Percentiles rank a stretch among this genome's conserved stretches.
These are phyloP conservation scores for Cnidoscolus chayamansa DNA, from an alignment of 441 rosid species.

Conservation along the genomic window DNA sequence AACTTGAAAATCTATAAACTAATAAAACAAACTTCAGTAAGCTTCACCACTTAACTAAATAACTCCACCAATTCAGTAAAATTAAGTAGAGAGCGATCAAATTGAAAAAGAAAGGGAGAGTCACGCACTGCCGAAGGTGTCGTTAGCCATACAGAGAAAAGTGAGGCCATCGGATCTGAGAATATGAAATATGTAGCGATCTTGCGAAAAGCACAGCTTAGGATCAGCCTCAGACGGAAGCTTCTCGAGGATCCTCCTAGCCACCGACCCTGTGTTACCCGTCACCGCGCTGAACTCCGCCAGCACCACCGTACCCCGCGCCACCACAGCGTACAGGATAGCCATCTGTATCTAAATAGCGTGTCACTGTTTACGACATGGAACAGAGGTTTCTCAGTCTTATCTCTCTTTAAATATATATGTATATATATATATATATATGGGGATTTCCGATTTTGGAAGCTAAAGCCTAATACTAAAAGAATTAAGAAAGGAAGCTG, in stretches of 20 bases:
- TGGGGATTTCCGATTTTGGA: too few species aligned
- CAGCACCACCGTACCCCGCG: constrained; percentile 82
- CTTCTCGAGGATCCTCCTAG: constrained; percentile 83
- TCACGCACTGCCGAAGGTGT: constrained; percentile 80
- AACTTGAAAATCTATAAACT: not conserved
- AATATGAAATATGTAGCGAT: constrained; percentile 83
- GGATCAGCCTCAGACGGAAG: constrained; percentile 64
- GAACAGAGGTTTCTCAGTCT: too few species aligned
- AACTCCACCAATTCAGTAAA: too few species aligned
- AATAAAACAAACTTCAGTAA: not conserved
- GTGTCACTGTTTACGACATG: too few species aligned
- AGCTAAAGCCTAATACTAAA: too few species aligned
- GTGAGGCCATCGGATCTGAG: constrained; percentile 86
- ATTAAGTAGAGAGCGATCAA: not conserved
- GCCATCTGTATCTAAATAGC: constrained; percentile 45
- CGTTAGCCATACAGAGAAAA: constrained; percentile 95
- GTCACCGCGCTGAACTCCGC: constrained; percentile 96
- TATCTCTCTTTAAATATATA: too few species aligned
- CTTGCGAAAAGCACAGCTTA: constrained; percentile 91
- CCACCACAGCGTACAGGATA: constrained; percentile 84
- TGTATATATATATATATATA: too few species aligned
- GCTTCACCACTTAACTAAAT: not conserved
- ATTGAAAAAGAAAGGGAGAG: not conserved
- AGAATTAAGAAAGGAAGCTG: too few species aligned
- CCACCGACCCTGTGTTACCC: constrained; percentile 85